Conservation (phyloP, 805 yeast species). For the Saccharomycopsis malanga region DNA sequence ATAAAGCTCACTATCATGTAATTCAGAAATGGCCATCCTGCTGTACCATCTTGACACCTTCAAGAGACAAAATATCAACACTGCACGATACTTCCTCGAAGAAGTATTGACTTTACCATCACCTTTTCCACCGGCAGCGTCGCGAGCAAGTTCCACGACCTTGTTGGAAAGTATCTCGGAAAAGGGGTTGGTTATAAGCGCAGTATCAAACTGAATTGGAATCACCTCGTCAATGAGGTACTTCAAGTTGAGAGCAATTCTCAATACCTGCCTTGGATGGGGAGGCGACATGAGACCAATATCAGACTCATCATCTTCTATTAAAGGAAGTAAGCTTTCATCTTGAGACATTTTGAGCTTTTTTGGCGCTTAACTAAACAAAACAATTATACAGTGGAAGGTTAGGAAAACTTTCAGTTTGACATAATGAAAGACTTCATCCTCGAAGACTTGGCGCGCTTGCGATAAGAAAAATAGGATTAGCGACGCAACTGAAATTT, state of each 20-base stretch:
- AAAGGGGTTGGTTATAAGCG: slow-evolving; percentile 35
- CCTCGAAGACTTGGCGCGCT: no score
- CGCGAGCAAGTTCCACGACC: slow-evolving; percentile 52
- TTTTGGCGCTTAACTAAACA: no score
- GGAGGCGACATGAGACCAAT: slow-evolving; percentile 32
- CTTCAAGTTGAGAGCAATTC: slow-evolving; percentile 70
- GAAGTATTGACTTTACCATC: slow-evolving; percentile 47
- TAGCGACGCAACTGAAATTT: no score
- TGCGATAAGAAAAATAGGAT: no score
- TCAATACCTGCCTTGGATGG: slow-evolving; percentile 56
- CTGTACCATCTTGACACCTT: slow-evolving; percentile 77
- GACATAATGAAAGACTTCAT: no score
- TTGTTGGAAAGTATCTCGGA: slow-evolving; percentile 38
- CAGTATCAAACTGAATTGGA: slow-evolving; percentile 53
- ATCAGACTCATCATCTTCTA: slow-evolving; percentile 8
- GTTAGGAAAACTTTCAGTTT: no score
- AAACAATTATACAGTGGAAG: no score
- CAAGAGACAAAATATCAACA: slow-evolving; percentile 61
- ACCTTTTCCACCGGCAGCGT: slow-evolving; percentile 79
- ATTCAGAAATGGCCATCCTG: slow-evolving; percentile 48
- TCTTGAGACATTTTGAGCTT: no score
- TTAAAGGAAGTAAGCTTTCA: background rate
- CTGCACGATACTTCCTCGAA: slow-evolving; percentile 57
- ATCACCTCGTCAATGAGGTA: slow-evolving; percentile 56
- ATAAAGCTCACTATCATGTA: slow-evolving; percentile 62